Evolutionary conservation across 2,329 filamentous ascomycete genomes (phyloP).

Genomic region (Alternaria sp.): DNA sequence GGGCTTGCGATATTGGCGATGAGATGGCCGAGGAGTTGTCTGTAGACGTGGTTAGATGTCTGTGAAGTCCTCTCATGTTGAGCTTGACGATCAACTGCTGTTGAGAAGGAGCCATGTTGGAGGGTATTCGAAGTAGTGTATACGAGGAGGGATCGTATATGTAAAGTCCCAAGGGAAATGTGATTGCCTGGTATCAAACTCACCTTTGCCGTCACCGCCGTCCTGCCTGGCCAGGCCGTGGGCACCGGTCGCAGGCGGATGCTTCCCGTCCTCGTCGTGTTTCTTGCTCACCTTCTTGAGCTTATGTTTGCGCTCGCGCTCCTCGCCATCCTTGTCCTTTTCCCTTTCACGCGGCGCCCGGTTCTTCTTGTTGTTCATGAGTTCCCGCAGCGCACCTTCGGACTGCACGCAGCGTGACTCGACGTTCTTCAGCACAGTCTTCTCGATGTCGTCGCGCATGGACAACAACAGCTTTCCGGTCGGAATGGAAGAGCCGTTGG

Average conservation of each 20-base stretch:
- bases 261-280: slow-evolving; percentile 73
- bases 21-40: slow-evolving; percentile 52
- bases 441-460: slow-evolving; percentile 72
- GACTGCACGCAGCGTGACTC: slow-evolving; percentile 68
- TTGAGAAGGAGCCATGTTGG: background rate
- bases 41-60: slow-evolving; percentile 23
- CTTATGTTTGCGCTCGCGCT: slow-evolving; percentile 56
- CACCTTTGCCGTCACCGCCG: slow-evolving; percentile 66
- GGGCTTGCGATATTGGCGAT: slow-evolving; percentile 54
- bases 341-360: slow-evolving; percentile 61
- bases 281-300: slow-evolving; percentile 75
- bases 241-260: slow-evolving; percentile 67
- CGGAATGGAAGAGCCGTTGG: slow-evolving; percentile 60
- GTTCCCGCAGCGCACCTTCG: slow-evolving; percentile 75
- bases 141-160: background rate
- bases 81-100: slow-evolving; percentile 4
- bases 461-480: slow-evolving; percentile 70
- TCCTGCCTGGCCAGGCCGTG: slow-evolving; percentile 71
- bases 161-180: background rate
- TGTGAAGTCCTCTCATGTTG: background rate
- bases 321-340: slow-evolving; percentile 59
- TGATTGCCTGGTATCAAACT: slow-evolving; percentile 10
- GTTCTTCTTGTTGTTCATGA: slow-evolving; percentile 72
- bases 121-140: background rate
- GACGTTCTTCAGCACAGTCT: slow-evolving; percentile 55